Conservation (phyloP, 495 filamentous ascomycete species). For the Aspergillus indologenus region DNA sequence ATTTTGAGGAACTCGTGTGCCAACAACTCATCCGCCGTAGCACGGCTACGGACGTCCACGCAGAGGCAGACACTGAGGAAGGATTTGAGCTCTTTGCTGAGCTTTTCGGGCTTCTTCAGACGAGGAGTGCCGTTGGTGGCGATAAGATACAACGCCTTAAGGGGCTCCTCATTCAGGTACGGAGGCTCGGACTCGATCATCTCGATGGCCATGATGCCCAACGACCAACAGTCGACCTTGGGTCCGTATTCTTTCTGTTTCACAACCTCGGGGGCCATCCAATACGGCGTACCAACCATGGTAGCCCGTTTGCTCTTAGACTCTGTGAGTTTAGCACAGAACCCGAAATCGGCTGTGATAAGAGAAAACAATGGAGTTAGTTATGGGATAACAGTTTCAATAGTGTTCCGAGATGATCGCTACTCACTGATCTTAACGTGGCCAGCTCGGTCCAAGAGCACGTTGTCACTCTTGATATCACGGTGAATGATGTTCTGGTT, state of each 20-base stretch:
- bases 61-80: slow-evolving; percentile 95
- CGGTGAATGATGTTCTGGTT: slow-evolving; percentile 96
- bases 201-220: slow-evolving; percentile 99
- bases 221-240: slow-evolving; percentile 98
- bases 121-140: slow-evolving; percentile 96
- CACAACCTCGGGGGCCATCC: slow-evolving; percentile 99
- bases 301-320: slow-evolving; percentile 95
- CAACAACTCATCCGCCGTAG: slow-evolving; percentile 83
- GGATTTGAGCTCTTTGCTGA: slow-evolving; percentile 92
- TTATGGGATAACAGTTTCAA: too few species aligned
- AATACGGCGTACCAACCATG: slow-evolving; percentile 99
- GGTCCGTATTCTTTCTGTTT: slow-evolving; percentile 98
- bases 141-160: slow-evolving; percentile 94
- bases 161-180: slow-evolving; percentile 94
- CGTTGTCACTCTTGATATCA: slow-evolving; percentile 99
- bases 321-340: slow-evolving; percentile 98
- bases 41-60: slow-evolving; percentile 91
- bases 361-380: slow-evolving; percentile 9
- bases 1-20: slow-evolving; percentile 71
- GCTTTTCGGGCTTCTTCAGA: slow-evolving; percentile 94
- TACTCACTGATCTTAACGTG: slow-evolving; percentile 96
- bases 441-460: slow-evolving; percentile 86
- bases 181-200: slow-evolving; percentile 99
- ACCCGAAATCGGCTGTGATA: slow-evolving; percentile 85
- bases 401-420: neutral